A percentile compares a stretch with the other conserved stretches of the same genome.
Conservation (phyloP, 805 yeast species). For the Yueomyces sp. region DNA sequence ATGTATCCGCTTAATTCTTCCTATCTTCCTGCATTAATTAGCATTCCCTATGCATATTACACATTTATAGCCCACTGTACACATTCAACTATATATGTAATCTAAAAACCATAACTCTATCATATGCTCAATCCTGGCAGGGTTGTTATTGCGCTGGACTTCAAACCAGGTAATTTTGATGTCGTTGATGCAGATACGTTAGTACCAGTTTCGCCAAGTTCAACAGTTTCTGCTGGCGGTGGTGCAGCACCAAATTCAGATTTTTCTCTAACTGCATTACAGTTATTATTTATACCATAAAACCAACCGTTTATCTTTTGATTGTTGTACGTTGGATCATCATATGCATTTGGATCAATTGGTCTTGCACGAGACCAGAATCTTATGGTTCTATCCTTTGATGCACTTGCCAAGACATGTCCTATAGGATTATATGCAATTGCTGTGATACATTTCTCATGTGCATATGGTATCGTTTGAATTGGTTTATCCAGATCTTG, state of each 20-base stretch:
- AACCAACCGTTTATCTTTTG: conserved; percentile 47
- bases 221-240: conserved; percentile 8
- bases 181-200: background rate
- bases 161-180: background rate
- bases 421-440: conserved; percentile 91
- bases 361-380: conserved; percentile 94
- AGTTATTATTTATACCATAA: conserved; percentile 28
- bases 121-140: background rate
- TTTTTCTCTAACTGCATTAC: conserved; percentile 23
- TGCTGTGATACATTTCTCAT: conserved; percentile 83
- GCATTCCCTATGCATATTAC: no score
- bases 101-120: background rate
- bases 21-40: no score
- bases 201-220: background rate
- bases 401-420: conserved; percentile 80
- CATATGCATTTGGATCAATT: conserved; percentile 68
- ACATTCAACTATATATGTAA: no score
- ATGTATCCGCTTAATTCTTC: no score
- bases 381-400: conserved; percentile 83
- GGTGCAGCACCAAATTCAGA: conserved; percentile 24
- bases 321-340: conserved; percentile 68
- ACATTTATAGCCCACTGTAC: no score
- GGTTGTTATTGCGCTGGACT: background rate
- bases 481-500: conserved; percentile 30
- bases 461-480: conserved; percentile 78